Evolutionary conservation across 768 basidiomycete species (phyloP), one percentile per base, ranked within the genome.

Genomic region (Amanita phalloides): DNA sequence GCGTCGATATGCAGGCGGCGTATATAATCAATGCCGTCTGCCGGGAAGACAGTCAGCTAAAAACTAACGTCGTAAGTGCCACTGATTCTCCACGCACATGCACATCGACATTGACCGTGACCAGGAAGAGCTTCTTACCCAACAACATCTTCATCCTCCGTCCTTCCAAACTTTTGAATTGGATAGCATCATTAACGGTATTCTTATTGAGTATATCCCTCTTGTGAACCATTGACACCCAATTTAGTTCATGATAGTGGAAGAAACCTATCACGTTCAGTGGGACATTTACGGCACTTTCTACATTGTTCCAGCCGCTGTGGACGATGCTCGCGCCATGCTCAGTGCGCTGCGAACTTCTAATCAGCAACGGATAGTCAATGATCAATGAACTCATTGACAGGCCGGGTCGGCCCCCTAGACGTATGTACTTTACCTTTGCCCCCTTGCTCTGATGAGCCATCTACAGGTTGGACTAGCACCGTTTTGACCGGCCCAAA

Each of bases 141-240:
- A 49, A 43, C 53, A 54, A 48, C 14, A 48, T 14, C 53, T 54
- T 48, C 53, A 49, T 17, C 28, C 41, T 41, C 44, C 53, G 32
- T 38, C 44, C 4, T 21, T 20, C 26, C 45, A 33, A 6, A 51
- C 6, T 10, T 55, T 55, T 51, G 11, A 21, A 11, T 52, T 55
- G 54, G 54, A 55, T 32, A 55, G 54, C 32, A 30, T 41, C 25
- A 55, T 33, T 33, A 55, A 55, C 39, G 49, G 26, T 30, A 51
- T 55, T 52, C 50, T 55, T 13, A 26, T 50, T 55, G 54, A 52
- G 54, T 45, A 23, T 30, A 23, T 30, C 38, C 39, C 17, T n/a
- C 17, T 17, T 17, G 17, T 17, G 17, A 49, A n/a, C n/a, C n/a
- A n/a, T n/a, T n/a, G n/a, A n/a, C n/a, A n/a, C n/a, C n/a, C n/a